phyloP scores from a whole-genome alignment of 805 yeast species.

The Ogataea pignaliae region DNA sequence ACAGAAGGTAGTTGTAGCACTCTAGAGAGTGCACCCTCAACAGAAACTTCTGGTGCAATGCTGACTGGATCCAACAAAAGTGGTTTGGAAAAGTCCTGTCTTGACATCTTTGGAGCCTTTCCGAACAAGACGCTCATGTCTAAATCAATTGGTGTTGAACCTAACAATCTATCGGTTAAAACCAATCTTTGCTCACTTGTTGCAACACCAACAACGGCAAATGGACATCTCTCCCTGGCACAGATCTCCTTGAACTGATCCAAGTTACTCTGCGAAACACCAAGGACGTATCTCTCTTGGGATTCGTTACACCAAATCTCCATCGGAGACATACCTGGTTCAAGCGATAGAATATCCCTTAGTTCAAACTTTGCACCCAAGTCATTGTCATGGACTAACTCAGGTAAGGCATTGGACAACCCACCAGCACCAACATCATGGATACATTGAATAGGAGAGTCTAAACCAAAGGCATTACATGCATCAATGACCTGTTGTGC shows the following conservation, averaged over 20 bases:
- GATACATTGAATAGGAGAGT: slow-evolving; percentile 83
- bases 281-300: slow-evolving; percentile 95
- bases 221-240: slow-evolving; percentile 93
- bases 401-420: slow-evolving; percentile 93
- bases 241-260: slow-evolving; percentile 72
- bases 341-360: slow-evolving; percentile 83
- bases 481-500: slow-evolving; percentile 97
- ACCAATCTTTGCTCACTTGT: slow-evolving; percentile 80
- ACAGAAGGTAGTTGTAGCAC: slow-evolving; percentile 90
- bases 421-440: slow-evolving; percentile 99
- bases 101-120: slow-evolving; percentile 93
- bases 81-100: slow-evolving; percentile 61
- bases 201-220: slow-evolving; percentile 92
- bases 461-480: slow-evolving; percentile 76
- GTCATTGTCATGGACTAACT: slow-evolving; percentile 93
- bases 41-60: slow-evolving; percentile 28
- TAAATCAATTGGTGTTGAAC: slow-evolving; percentile 87
- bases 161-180: slow-evolving; percentile 71
- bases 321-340: slow-evolving; percentile 99
- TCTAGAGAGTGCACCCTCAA: slow-evolving; percentile 69
- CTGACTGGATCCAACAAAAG: slow-evolving; percentile 41
- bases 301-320: slow-evolving; percentile 99
- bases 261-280: slow-evolving; percentile 77
- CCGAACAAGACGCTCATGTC: slow-evolving; percentile 95
- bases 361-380: slow-evolving; percentile 92